phyloP scores from a whole-genome alignment of 2,329 filamentous ascomycete species.

The Xylariales sp. region DNA sequence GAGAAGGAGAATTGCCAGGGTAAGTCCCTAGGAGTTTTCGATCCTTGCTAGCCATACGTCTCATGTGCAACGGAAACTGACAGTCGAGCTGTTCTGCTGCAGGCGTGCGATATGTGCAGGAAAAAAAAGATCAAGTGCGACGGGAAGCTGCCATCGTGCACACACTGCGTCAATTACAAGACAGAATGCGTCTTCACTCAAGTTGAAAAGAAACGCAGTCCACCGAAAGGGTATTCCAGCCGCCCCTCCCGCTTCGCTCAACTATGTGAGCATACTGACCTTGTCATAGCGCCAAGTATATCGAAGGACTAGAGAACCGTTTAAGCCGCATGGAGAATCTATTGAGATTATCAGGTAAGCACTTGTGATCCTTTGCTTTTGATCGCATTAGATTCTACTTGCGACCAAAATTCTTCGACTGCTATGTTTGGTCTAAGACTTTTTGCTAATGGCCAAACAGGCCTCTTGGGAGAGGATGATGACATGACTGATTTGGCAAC shows the following conservation, averaged over 20 bases:
- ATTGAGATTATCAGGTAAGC: constrained; percentile 70
- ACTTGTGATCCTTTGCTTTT: no score
- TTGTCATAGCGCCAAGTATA: constrained; percentile 78
- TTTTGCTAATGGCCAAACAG: no score
- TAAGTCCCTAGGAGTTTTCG: no score
- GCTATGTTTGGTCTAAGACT: no score
- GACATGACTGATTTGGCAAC: constrained; percentile 84
- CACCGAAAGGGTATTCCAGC: constrained; percentile 79
- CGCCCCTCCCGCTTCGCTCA: constrained; percentile 4
- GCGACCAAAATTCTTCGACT: no score
- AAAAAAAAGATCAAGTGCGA: constrained; percentile 99
- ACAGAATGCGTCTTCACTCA: constrained; percentile 96
- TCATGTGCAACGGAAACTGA: constrained; percentile 11
- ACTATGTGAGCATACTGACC: background rate
- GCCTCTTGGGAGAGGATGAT: constrained; percentile 81
- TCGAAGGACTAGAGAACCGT: constrained; percentile 92
- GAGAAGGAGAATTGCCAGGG: constrained; percentile 80
- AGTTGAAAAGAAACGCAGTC: constrained; percentile 97
- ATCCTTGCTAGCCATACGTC: no score
- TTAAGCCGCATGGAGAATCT: constrained; percentile 94
- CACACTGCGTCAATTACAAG: constrained; percentile 96
- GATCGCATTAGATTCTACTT: no score
- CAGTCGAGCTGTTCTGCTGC: constrained; percentile 3
- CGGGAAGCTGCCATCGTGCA: constrained; percentile 90
- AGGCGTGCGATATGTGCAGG: constrained; percentile 95